Evolutionary conservation across 371 early-diverging fungal species (phyloP), one percentile per base, ranked within the genome.

Genomic region (Rhizomucor miehei): DNA sequence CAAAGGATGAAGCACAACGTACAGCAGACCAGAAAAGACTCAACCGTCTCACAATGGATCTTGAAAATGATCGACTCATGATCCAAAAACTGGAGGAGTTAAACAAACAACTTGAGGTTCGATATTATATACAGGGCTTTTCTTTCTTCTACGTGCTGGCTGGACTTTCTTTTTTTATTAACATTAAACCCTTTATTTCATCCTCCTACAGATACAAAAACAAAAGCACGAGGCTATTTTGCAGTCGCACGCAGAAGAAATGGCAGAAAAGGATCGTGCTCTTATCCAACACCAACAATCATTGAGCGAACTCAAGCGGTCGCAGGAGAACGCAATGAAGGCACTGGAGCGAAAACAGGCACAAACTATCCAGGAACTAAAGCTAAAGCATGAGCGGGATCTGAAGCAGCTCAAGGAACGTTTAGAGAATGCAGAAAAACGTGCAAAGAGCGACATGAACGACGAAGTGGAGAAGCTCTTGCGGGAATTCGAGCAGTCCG

Each of bases 401-500:
- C 48, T 65, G 21, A 45, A 48, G 9, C 50, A 46, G 6, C 47
- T 77, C 17, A 58, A 56, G 13, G 64, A 71, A 41, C 55, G 72
- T 13, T 51, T 77, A 6, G 58, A 59, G 2, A 41, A 55, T 16
- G 68, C 69, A 0, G 77, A 77, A 49, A 61, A 40, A n/a, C 59
- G 67, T 13, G 70, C 72, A 17, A 73, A 66, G 47, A 58, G 60
- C 1, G 64, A 60, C 13, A 62, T 77, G 43, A 64, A 77, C 44
- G 71, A 71, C 51, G 77, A 77, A 44, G 64, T 77, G 13, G 72
- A 73, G 44, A 63, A 64, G 23, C 59, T 77, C 2, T 25, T 77
- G 29, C 67, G 66, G 14, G 77, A 77, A 37, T 77, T 77, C 61
- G 77, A 77, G 38, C 74, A 77, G 43, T 71, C 74, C 0, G 72